A percentile compares a stretch with the other conserved stretches of the same genome.
Evolutionary conservation across 2,329 filamentous ascomycete species (phyloP).

Genomic region (Trichoderma sp.): DNA sequence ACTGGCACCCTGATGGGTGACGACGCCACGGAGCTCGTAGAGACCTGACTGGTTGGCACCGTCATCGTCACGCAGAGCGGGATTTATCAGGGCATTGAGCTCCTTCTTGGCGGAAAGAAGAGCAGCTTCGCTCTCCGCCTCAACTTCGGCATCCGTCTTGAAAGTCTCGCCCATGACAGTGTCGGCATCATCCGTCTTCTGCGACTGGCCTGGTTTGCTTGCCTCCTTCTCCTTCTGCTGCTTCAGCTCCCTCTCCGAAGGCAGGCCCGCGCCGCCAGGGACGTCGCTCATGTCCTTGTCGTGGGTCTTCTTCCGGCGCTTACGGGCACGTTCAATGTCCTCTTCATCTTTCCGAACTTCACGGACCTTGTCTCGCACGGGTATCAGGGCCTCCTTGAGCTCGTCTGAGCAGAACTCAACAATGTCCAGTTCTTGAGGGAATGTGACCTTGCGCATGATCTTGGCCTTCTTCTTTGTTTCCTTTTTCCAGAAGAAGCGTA

Average conservation of each 20-base stretch:
- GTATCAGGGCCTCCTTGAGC: slow-evolving; percentile 75
- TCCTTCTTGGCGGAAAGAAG: slow-evolving; percentile 84
- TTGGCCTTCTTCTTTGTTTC: slow-evolving; percentile 98
- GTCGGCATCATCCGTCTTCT: slow-evolving; percentile 56
- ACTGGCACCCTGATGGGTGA: slow-evolving; percentile 94
- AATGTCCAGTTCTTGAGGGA: slow-evolving; percentile 87
- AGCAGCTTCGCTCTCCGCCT: slow-evolving; percentile 75
- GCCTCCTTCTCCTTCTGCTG: slow-evolving; percentile 45
- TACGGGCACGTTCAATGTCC: slow-evolving; percentile 86
- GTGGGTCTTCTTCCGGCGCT: slow-evolving; percentile 74
- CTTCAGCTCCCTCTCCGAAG: slow-evolving; percentile 51
- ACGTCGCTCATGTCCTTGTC: slow-evolving; percentile 47
- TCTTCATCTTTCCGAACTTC: slow-evolving; percentile 94
- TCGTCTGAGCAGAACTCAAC: slow-evolving; percentile 95
- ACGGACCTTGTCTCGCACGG: slow-evolving; percentile 93
- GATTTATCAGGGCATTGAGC: slow-evolving; percentile 72
- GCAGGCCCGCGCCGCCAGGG: slow-evolving; percentile 45
- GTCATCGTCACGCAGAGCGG: slow-evolving; percentile 70
- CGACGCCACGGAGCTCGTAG: slow-evolving; percentile 89
- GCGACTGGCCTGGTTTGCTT: slow-evolving; percentile 23
- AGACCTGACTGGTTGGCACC: slow-evolving; percentile 90
- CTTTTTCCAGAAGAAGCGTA: slow-evolving; percentile 96
- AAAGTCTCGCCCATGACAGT: slow-evolving; percentile 72
- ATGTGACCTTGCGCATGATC: slow-evolving; percentile 98
- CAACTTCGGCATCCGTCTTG: slow-evolving; percentile 93